Conservation (phyloP, 129 eudicot species). For the Lactuca saligna region DNA sequence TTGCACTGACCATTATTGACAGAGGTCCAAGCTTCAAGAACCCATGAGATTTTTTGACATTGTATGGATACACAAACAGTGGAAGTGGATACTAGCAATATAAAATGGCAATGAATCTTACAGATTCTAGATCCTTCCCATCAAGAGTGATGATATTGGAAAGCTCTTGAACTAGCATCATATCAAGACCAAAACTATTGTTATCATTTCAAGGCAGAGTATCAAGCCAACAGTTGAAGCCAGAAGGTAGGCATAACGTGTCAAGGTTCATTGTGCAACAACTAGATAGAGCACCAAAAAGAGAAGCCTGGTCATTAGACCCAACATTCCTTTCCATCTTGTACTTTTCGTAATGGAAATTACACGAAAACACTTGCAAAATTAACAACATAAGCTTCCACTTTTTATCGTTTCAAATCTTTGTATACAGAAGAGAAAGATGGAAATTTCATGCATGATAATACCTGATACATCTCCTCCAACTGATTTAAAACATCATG, state of each 20-base stretch:
- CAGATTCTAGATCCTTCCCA: conserved; percentile 42
- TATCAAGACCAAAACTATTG: conserved; percentile 64
- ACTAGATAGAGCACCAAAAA: conserved; percentile 25
- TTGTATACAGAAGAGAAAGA: background rate
- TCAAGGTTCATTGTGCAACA: conserved; percentile 61
- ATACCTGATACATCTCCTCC: conserved; percentile 80
- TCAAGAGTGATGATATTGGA: conserved; percentile 44
- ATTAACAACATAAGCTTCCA: conserved; percentile 4
- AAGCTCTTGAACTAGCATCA: conserved; percentile 61
- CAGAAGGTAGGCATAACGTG: conserved; percentile 43
- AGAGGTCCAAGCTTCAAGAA: conserved; percentile 65
- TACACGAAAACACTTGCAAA: conserved; percentile 53
- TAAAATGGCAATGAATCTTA: conserved; percentile 24
- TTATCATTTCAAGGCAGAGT: conserved; percentile 56
- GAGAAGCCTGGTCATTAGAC: conserved; percentile 29
- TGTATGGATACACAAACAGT: no score
- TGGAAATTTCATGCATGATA: background rate
- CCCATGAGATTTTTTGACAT: conserved; percentile 61
- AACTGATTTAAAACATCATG: conserved; percentile 43
- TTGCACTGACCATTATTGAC: conserved; percentile 51
- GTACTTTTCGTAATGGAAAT: conserved; percentile 52
- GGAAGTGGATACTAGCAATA: no score
- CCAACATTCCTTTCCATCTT: conserved; percentile 38
- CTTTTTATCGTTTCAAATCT: background rate
- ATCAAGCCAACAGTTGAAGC: conserved; percentile 57